A percentile compares a stretch with the other conserved stretches of the same genome.
phyloP scores from a whole-genome alignment of 768 basidiomycete genomes.

The Mycena floridula region DNA sequence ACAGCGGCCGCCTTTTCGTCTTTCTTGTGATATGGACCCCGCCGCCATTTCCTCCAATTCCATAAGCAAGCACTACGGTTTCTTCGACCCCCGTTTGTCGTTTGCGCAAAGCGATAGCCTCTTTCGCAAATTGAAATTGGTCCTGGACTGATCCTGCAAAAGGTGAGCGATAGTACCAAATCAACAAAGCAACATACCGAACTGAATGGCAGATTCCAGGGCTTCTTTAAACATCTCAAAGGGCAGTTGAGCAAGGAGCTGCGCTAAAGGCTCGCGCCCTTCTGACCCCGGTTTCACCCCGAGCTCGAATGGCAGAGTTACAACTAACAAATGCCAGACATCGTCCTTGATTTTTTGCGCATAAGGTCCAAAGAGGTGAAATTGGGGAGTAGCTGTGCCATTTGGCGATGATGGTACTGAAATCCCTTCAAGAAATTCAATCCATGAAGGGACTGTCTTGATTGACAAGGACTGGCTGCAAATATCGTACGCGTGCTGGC shows the following conservation, averaged over 20 bases:
- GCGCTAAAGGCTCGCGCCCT: conserved; percentile 66
- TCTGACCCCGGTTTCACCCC: conserved; percentile 42
- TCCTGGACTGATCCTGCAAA: conserved; percentile 71
- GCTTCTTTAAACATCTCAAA: conserved; percentile 86
- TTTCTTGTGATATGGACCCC: conserved; percentile 87
- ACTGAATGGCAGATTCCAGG: conserved; percentile 74
- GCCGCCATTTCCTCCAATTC: conserved; percentile 57
- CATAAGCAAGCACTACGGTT: conserved; percentile 89
- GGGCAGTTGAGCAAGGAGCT: conserved; percentile 73
- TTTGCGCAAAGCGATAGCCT: conserved; percentile 79
- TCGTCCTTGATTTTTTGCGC: conserved; percentile 72
- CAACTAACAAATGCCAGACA: conserved; percentile 72
- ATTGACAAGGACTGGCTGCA: conserved; percentile 73
- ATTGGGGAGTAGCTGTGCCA: conserved; percentile 33
- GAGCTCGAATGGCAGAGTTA: conserved; percentile 62
- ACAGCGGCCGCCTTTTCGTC: conserved; percentile 76
- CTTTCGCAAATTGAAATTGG: conserved; percentile 90
- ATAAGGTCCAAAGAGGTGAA: conserved; percentile 71
- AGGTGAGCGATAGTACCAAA: conserved; percentile 9
- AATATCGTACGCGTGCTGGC: conserved; percentile 69
- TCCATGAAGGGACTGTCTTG: conserved; percentile 71
- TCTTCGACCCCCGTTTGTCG: conserved; percentile 77
- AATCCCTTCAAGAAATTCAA: conserved; percentile 64
- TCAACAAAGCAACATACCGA: conserved; percentile 42
- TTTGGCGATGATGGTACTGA: conserved; percentile 31